Evolutionary conservation across 352 stramenopile species (phyloP).

Genomic region (Globisporangium yorkense): DNA sequence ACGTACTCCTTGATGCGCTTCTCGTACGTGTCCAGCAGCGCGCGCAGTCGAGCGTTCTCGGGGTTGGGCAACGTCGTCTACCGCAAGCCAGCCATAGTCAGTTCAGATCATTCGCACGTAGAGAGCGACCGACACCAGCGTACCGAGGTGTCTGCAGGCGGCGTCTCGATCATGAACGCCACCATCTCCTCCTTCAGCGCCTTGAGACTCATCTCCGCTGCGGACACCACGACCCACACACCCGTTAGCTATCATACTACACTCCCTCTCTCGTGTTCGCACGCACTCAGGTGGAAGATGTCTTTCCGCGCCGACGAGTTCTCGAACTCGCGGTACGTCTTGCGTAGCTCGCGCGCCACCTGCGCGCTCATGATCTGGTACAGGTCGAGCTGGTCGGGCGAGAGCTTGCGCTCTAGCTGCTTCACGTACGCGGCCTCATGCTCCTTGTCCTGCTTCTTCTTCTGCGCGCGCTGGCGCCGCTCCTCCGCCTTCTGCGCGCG

Average conservation of each 20-base stretch:
- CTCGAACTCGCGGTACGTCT: conserved; percentile 63
- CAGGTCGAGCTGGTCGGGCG: conserved; percentile 43
- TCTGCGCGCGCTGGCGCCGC: conserved; percentile 28
- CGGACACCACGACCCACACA: background rate
- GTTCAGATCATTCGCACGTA: background rate
- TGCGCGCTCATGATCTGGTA: conserved; percentile 57
- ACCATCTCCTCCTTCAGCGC: conserved; percentile 61
- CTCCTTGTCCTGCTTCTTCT: conserved; percentile 24
- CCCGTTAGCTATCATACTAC: background rate
- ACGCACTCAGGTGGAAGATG: conserved; percentile 62
- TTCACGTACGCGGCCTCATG: conserved; percentile 12
- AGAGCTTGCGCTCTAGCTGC: conserved; percentile 23
- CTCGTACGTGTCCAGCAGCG: conserved; percentile 41
- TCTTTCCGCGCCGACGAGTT: conserved; percentile 45
- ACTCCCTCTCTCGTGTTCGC: background rate
- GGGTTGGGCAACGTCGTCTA: conserved; percentile 47
- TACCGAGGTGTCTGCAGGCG: conserved; percentile 44
- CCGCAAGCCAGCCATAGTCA: background rate
- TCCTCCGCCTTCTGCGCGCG: conserved; percentile 36
- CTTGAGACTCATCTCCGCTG: conserved; percentile 54
- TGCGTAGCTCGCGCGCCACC: conserved; percentile 56
- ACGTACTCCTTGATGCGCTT: conserved; percentile 34
- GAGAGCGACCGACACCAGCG: background rate
- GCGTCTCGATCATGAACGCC: conserved; percentile 44
- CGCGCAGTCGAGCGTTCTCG: conserved; percentile 53